These are phyloP conservation scores for Yueomyces sp. DNA, from an alignment of 805 yeast genomes.

Conservation along the genomic window DNA sequence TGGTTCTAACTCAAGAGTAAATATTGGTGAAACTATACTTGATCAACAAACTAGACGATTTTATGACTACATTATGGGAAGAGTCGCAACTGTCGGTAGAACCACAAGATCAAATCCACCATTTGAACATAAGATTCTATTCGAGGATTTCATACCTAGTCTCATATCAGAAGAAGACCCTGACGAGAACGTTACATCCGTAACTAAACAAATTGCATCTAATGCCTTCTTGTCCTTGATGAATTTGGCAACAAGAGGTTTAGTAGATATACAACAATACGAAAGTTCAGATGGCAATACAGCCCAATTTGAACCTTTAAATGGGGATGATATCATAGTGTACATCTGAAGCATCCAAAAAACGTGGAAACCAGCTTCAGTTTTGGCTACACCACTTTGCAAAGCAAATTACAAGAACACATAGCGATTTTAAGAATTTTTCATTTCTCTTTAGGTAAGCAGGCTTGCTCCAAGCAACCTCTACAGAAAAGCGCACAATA, in stretches of 20 bases:
- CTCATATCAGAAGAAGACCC: conserved; percentile 1
- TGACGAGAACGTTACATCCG: background rate
- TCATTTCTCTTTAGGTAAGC: no score
- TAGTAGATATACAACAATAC: conserved; percentile 3
- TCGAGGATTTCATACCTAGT: conserved; percentile 20
- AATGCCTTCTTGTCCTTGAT: conserved; percentile 20
- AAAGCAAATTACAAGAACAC: no score
- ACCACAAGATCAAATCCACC: conserved; percentile 8
- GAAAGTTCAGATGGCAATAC: background rate
- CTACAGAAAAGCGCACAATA: no score
- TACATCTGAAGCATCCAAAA: background rate
- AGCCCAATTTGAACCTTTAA: background rate
- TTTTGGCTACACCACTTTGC: no score
- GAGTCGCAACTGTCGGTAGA: conserved; percentile 11
- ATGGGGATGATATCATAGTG: conserved; percentile 2
- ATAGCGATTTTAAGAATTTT: no score
- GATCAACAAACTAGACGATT: conserved; percentile 18
- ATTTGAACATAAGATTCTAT: conserved; percentile 10
- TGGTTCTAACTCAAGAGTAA: background rate
- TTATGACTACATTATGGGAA: conserved; percentile 17
- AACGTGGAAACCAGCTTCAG: background rate
- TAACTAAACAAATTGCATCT: conserved; percentile 17
- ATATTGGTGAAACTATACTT: conserved; percentile 1
- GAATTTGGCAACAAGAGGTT: conserved; percentile 16
- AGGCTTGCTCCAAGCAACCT: no score